Percentiles rank a stretch among this genome's conserved stretches.
Evolutionary conservation across 1,284 basidiomycete species (phyloP).

Genomic region (Ganoderma lucidum): DNA sequence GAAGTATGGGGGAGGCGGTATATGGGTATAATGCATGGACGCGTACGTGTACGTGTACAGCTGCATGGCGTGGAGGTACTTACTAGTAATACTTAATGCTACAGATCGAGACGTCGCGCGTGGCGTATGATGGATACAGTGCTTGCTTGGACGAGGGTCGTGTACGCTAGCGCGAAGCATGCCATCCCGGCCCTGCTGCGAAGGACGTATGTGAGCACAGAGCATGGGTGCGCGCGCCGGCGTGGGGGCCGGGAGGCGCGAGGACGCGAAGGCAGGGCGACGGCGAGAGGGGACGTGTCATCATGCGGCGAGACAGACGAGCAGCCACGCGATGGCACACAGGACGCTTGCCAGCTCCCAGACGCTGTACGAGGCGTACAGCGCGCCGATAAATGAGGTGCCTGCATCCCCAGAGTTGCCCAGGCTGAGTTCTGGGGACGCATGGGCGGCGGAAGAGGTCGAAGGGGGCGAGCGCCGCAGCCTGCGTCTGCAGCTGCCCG

Average conservation of each 20-base stretch:
- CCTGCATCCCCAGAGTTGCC: neutral
- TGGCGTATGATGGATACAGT: conserved; percentile 12
- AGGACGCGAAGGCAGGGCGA: neutral
- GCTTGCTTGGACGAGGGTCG: conserved; percentile 11
- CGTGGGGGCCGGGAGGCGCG: neutral
- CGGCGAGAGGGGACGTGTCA: neutral
- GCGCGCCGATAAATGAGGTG: conserved; percentile 17
- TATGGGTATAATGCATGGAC: conserved; percentile 1
- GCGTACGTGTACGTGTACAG: neutral
- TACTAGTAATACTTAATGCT: conserved; percentile 1
- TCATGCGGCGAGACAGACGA: conserved; percentile 29
- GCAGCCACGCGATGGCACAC: conserved; percentile 29
- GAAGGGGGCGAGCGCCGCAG: conserved; percentile 5
- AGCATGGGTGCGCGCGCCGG: neutral
- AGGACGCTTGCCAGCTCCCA: conserved; percentile 30
- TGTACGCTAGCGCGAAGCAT: neutral
- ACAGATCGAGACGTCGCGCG: neutral
- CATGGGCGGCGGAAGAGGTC: conserved; percentile 4
- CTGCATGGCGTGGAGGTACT: neutral
- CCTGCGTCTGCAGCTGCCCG: neutral
- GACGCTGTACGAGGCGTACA: conserved; percentile 23
- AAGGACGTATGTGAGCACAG: neutral
- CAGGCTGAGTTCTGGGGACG: conserved; percentile 4
- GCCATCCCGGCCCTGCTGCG: neutral
- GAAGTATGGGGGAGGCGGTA: neutral